Evolutionary conservation across 352 stramenopile species (phyloP).

Genomic region (Bremia lactucae): DNA sequence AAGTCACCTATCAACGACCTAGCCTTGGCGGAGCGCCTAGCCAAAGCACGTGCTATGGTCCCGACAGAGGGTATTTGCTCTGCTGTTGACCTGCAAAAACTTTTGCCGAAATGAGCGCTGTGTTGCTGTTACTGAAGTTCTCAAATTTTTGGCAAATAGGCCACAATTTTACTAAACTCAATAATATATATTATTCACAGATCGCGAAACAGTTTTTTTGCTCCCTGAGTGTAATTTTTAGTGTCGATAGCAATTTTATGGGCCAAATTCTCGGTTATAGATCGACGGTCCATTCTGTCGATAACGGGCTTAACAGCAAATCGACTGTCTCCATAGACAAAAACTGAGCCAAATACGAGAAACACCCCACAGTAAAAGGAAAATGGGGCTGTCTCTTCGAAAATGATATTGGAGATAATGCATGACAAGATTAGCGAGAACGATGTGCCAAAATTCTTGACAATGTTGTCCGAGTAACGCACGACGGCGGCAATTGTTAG

Average conservation of each 20-base stretch:
- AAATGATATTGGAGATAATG: conserved; percentile 87
- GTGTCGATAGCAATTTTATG: conserved; percentile 59
- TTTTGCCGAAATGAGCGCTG: conserved; percentile 5
- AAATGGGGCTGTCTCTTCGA: conserved; percentile 50
- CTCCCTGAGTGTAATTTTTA: conserved; percentile 22
- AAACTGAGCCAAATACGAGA: conserved; percentile 69
- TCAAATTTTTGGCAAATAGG: too few relatives aligned
- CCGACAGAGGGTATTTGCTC: conserved; percentile 25
- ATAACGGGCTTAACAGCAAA: conserved; percentile 41
- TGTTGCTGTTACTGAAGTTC: background rate
- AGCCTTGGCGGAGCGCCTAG: conserved; percentile 37
- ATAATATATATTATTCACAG: too few relatives aligned
- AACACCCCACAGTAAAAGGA: conserved; percentile 74
- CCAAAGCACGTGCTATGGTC: conserved; percentile 49
- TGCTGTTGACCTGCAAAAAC: conserved; percentile 7
- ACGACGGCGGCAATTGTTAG: conserved; percentile 81
- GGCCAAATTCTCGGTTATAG: conserved; percentile 19
- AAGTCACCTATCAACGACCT: conserved; percentile 21
- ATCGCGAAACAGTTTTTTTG: conserved; percentile 34
- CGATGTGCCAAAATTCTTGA: conserved; percentile 86
- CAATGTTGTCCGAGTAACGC: conserved; percentile 84
- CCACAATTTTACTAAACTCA: too few relatives aligned
- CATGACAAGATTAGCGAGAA: conserved; percentile 84
- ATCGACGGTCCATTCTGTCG: conserved; percentile 18
- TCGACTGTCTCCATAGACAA: conserved; percentile 79